Evolutionary conservation across 495 filamentous ascomycete genomes (phyloP), one percentile per base, ranked within the genome.

Genomic region (Aspergillus saccharolyticus): DNA sequence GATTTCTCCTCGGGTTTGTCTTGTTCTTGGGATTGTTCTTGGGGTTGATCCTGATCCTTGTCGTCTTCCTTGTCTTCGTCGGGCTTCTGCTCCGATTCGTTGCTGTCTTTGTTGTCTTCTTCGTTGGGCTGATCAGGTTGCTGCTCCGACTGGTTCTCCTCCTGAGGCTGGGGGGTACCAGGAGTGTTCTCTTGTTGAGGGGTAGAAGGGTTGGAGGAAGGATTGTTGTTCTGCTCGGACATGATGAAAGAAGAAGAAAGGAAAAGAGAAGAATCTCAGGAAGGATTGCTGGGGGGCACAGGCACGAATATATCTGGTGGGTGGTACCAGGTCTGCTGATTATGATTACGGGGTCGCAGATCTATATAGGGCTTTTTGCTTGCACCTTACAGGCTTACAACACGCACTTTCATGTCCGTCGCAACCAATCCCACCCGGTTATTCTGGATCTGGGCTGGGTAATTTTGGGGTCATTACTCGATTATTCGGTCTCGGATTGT

Each of bases 141-240:
- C 16, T 61, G 53, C 10, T 60, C 25, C 7, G 30, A 20, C 47
- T 70, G 52, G 49, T 71, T 44, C 22, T 63, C 57, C 55, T 57
- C 46, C 17, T 64, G 44, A 28, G 57, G 60, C 42, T 70, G 64
- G 17, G 67, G 69, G 19, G 65, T 42, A 24, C 63, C 65, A 25
- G 66, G 68, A 54, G 65, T 71, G 56, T 70, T 69, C 57, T 72
- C 66, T 65, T 71, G 61, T 64, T 70, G 66, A 51, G 64, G 60
- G 62, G 62, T 69, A 12, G 57, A 48, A 65, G 63, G 54, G 58
- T 52, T 71, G 58, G 47, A 30, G 62, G 65, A 53, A 54, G 64
- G 42, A 53, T 52, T 47, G 57, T 62, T 58, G 42, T 71, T 66
- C 46, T 72, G 70, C 62, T 74, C 69, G 64, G 72, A 68, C 73